Evolutionary conservation across 352 stramenopile species (phyloP).

Genomic region (Globisporangium paroecandrum): DNA sequence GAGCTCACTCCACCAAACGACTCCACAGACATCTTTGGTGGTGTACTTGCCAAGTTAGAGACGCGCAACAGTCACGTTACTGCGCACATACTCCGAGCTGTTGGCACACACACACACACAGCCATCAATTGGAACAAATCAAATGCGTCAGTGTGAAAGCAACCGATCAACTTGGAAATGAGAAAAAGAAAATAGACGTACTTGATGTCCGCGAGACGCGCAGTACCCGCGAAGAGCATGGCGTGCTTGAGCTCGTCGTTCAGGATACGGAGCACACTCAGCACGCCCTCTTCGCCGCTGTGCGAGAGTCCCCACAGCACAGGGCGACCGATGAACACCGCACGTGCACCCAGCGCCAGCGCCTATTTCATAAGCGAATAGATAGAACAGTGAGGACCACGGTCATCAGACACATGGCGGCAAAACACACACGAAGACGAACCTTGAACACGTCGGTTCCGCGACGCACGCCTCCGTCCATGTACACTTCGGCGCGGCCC

Average conservation of each 20-base stretch:
- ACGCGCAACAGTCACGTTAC: constrained; percentile 16
- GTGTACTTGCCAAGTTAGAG: background rate
- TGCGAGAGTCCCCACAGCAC: constrained; percentile 93
- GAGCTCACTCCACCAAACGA: background rate
- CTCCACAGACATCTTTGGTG: background rate
- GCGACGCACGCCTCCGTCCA: constrained; percentile 93
- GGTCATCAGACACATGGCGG: background rate
- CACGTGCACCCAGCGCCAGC: constrained; percentile 89
- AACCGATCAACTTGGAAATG: background rate
- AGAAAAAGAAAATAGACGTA: constrained; percentile 22
- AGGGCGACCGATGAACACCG: constrained; percentile 93
- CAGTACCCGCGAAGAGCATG: constrained; percentile 86
- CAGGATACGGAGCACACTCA: constrained; percentile 87
- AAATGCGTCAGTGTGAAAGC: background rate
- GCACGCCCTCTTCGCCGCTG: constrained; percentile 86
- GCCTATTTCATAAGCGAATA: constrained; percentile 34
- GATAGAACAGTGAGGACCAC: background rate
- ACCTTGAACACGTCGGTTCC: constrained; percentile 96
- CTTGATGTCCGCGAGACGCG: constrained; percentile 66
- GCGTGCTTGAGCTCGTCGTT: constrained; percentile 91
- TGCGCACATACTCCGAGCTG: constrained; percentile 35
- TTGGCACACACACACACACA: background rate
- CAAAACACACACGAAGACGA: background rate
- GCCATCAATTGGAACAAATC: background rate
- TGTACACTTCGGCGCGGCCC: constrained; percentile 83